Evolutionary conservation across 1,139 yeast genomes (phyloP).

Genomic region (Pichia sp.): DNA sequence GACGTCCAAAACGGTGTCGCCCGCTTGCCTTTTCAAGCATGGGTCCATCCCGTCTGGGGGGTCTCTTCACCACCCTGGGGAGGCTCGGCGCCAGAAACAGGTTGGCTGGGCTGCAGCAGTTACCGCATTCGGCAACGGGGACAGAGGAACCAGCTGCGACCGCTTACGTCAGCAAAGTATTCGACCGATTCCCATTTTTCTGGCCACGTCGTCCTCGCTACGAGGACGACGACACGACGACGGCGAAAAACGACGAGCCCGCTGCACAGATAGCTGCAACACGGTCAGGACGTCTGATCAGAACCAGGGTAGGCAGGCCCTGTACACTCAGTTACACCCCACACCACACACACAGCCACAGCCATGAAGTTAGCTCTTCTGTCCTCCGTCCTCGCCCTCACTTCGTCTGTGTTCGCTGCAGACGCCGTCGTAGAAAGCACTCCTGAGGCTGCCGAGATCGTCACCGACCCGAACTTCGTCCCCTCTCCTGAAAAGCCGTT

Average conservation of each 20-base stretch:
- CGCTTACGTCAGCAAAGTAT: conserved; percentile 2
- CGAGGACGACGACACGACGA: not conserved
- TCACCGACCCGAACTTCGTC: conserved; percentile 24
- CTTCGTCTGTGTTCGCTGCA: conserved; percentile 21
- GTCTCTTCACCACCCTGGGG: not conserved
- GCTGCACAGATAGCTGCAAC: not conserved
- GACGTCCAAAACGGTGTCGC: not conserved
- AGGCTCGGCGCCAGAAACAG: not conserved
- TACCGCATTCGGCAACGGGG: conserved; percentile 1
- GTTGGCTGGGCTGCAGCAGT: conserved; percentile 4
- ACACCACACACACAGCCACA: too few relatives aligned
- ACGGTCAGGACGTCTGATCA: too few relatives aligned
- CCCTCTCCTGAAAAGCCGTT: conserved; percentile 35
- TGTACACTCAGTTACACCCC: not conserved
- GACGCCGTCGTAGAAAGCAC: not conserved
- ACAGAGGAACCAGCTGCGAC: not conserved
- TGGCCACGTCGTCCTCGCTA: conserved; percentile 1
- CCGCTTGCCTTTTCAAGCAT: not conserved
- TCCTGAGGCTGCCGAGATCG: conserved; percentile 15
- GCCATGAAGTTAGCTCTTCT: conserved; percentile 23
- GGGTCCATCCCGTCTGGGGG: not conserved
- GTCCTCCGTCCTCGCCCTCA: conserved; percentile 22
- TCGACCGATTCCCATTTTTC: not conserved
- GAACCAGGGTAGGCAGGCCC: too few relatives aligned
- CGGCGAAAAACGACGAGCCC: too few relatives aligned